A percentile compares a stretch with the other conserved stretches of the same genome.
Conservation (phyloP, 192 early-diverging fungal genomes). For the Entomortierella chlamydospora region DNA sequence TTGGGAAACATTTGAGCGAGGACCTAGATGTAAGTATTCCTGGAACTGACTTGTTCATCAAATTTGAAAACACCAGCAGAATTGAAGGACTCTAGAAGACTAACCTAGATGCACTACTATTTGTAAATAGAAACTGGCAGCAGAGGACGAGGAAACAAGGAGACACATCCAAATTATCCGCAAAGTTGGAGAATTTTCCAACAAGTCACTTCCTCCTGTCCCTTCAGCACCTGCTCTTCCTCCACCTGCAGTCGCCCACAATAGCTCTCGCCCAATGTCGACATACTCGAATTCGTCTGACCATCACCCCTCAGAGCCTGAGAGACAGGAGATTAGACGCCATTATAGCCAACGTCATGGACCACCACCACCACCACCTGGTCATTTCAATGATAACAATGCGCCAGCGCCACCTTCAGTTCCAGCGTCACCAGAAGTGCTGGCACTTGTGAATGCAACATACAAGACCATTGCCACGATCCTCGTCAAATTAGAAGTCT, state of each 20-base stretch:
- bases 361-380: not conserved
- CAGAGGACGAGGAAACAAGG: constrained; percentile 40
- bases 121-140: constrained; percentile 21
- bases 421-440: constrained; percentile 41
- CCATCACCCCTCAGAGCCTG: constrained; percentile 29
- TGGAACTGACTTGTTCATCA: no score
- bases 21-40: constrained; percentile 37
- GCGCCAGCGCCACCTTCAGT: constrained; percentile 32
- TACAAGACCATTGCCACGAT: constrained; percentile 51
- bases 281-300: constrained; percentile 47
- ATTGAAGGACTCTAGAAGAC: no score
- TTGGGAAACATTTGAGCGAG: constrained; percentile 36
- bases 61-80: no score
- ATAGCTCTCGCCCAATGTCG: constrained; percentile 23
- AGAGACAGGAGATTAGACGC: constrained; percentile 18
- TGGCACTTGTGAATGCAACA: constrained; percentile 33
- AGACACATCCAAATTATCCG: constrained; percentile 46
- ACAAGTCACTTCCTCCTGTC: constrained; percentile 37
- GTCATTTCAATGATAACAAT: not conserved
- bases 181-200: constrained; percentile 42
- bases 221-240: constrained; percentile 12
- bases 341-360: not conserved
- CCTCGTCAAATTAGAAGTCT: constrained; percentile 37
- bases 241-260: not conserved
- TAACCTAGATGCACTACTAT: not conserved